Evolutionary conservation across 1,284 basidiomycete species (phyloP), one percentile per base, ranked within the genome.

Genomic region (Bondarzewia mesenterica): DNA sequence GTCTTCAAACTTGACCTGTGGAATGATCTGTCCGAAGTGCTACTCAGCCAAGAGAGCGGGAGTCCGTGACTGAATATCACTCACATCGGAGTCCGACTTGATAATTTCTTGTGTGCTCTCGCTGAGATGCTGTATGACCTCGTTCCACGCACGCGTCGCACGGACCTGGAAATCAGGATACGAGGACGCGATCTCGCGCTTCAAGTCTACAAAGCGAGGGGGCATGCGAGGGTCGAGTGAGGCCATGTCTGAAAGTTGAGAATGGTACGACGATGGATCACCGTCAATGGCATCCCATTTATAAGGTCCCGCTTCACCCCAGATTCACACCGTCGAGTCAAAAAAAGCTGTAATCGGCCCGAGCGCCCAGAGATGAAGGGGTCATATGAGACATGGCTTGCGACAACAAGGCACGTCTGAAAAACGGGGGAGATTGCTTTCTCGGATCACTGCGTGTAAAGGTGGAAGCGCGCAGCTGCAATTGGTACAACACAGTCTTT

Each of bases 1-100:
- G 40, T 82, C 75, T 2, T 67, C 57, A 58, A 83, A 82, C 7
- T 74, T 66, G 40, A 84, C 73, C 62, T 82, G 75, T 1, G 83
- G 81, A 38, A 85, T 64, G 42, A 60, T 61, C 70, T 76, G 53
- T 40, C 2, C 3, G 4, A 29, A 8, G 14, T 26, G 22, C 6
- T 5, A 26, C 14, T 32, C 42, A 18, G 14, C 7, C 4, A 29
- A 7, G 15, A 21, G 21, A 23, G 2, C 27, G 25, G 12, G 6
- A 27, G 15, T 18, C 5, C 4, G 20, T 18, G 22, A 23, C 15
- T n/a, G n/a, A 29, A 22, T 18, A 14, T n/a, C 4, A 56, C 72
- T 48, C 52, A 83, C 84, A 45, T 75, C 60, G 2, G 74, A 64
- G 2, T 80, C 80, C 49, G 64, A 61, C 42, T 63, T 57, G 2